Percentiles rank a stretch among this genome's conserved stretches.
phyloP scores from a whole-genome alignment of 2,329 filamentous ascomycete genomes.

The Aspergillus fijiensis region DNA sequence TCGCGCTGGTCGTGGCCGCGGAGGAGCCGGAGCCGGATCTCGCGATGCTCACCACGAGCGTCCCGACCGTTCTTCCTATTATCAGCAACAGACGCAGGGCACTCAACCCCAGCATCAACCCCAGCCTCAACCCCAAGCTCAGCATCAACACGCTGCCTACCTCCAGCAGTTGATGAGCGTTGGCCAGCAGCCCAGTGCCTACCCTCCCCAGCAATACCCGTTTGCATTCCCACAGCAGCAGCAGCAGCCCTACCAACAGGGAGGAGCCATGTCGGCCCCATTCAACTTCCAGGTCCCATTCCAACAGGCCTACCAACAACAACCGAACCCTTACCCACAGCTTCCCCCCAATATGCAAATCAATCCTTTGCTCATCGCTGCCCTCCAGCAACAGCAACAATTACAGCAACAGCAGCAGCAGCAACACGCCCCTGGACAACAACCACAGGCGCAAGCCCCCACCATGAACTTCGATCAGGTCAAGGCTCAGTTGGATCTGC shows the following conservation, averaged over 20 bases:
- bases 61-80: slow-evolving; percentile 30
- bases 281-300: slow-evolving; percentile 44
- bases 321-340: slow-evolving; percentile 46
- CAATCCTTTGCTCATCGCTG: slow-evolving; percentile 59
- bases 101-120: slow-evolving; percentile 21
- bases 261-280: slow-evolving; percentile 26
- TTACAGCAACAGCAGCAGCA: slow-evolving; percentile 28
- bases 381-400: slow-evolving; percentile 46
- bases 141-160: slow-evolving; percentile 10
- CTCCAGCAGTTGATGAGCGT: slow-evolving; percentile 12
- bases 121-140: slow-evolving; percentile 23
- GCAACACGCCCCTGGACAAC: slow-evolving; percentile 24
- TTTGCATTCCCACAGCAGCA: slow-evolving; percentile 25
- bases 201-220: slow-evolving; percentile 31
- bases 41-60: slow-evolving; percentile 31
- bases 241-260: slow-evolving; percentile 28
- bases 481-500: slow-evolving; percentile 43
- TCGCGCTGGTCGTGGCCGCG: slow-evolving; percentile 38
- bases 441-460: slow-evolving; percentile 26
- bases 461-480: slow-evolving; percentile 42
- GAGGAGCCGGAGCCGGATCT: slow-evolving; percentile 23
- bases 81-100: slow-evolving; percentile 15
- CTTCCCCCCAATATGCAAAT: slow-evolving; percentile 51
- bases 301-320: slow-evolving; percentile 40
- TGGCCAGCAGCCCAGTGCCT: slow-evolving; percentile 24